Evolutionary conservation across 805 yeast species (phyloP).

Genomic region (Wickerhamomyces sydowiorum): DNA sequence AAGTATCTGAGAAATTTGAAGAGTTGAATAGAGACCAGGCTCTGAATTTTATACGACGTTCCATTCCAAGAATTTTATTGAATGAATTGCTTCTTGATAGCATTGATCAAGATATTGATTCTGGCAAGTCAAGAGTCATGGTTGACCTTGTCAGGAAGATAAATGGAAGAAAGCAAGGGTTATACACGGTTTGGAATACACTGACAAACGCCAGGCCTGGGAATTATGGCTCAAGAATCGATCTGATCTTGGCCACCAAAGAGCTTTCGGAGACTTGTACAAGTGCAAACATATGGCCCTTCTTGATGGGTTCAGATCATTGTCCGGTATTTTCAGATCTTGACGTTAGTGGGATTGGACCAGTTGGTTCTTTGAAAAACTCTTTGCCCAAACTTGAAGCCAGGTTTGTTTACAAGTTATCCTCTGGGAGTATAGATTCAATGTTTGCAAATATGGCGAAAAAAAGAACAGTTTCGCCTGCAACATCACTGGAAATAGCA

Average conservation of each 20-base stretch:
- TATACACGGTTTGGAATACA: constrained; percentile 94
- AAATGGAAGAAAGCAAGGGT: constrained; percentile 51
- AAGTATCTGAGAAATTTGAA: constrained; percentile 28
- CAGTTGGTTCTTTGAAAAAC: background rate
- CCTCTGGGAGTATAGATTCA: constrained; percentile 27
- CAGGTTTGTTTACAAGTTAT: constrained; percentile 36
- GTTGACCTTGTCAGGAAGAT: constrained; percentile 52
- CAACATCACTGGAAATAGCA: constrained; percentile 1
- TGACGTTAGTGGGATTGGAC: constrained; percentile 14
- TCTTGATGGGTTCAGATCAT: constrained; percentile 84
- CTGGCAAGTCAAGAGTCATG: constrained; percentile 36
- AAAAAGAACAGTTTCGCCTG: constrained; percentile 5
- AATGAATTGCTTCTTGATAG: constrained; percentile 38
- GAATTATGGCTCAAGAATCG: constrained; percentile 87
- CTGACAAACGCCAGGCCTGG: constrained; percentile 67
- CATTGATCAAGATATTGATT: constrained; percentile 19
- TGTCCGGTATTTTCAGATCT: constrained; percentile 85
- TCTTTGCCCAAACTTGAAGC: constrained; percentile 47
- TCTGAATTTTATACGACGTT: constrained; percentile 30
- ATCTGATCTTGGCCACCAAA: constrained; percentile 55
- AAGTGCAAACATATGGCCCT: constrained; percentile 55
- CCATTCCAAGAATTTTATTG: constrained; percentile 38
- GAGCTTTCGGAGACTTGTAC: constrained; percentile 26
- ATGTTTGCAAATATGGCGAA: constrained; percentile 27
- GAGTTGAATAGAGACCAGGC: constrained; percentile 26